phyloP scores from a whole-genome alignment of 2,329 filamentous ascomycete species.

The Achaetomium macrosporum region DNA sequence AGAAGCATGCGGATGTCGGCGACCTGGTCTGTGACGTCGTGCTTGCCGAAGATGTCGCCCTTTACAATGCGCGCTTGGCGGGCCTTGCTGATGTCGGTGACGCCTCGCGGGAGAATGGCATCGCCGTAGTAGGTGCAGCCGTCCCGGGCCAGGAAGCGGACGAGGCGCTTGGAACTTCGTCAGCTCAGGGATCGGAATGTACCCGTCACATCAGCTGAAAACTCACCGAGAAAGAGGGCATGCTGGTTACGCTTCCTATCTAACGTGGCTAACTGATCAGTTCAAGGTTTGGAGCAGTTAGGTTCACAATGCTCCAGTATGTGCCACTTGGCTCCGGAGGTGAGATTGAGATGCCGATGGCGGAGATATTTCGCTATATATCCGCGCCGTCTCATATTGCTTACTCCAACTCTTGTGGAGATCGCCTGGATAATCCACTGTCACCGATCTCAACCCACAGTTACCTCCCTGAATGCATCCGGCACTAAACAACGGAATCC shows the following conservation, averaged over 20 bases:
- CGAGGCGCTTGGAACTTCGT: constrained; percentile 50
- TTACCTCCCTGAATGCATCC: background rate
- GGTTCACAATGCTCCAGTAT: background rate
- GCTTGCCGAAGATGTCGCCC: constrained; percentile 60
- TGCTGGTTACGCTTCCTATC: background rate
- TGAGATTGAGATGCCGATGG: background rate
- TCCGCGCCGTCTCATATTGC: background rate
- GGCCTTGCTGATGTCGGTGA: constrained; percentile 55
- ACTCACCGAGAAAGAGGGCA: constrained; percentile 25
- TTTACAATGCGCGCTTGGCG: constrained; percentile 56
- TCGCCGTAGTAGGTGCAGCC: constrained; percentile 68
- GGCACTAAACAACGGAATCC: background rate
- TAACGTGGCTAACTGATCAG: background rate
- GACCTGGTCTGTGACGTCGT: constrained; percentile 58
- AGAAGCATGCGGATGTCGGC: constrained; percentile 53
- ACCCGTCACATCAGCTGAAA: background rate
- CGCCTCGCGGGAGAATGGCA: constrained; percentile 58
- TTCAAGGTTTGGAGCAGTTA: background rate
- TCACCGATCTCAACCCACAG: too few species aligned
- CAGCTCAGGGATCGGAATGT: background rate
- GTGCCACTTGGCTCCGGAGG: background rate
- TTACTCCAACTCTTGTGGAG: background rate
- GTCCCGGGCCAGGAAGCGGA: constrained; percentile 68
- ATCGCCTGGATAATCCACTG: too few species aligned
- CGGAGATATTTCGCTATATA: constrained; percentile 13